phyloP scores from a whole-genome alignment of 1,139 yeast genomes.

The Lodderomyces orthopsilosis region DNA sequence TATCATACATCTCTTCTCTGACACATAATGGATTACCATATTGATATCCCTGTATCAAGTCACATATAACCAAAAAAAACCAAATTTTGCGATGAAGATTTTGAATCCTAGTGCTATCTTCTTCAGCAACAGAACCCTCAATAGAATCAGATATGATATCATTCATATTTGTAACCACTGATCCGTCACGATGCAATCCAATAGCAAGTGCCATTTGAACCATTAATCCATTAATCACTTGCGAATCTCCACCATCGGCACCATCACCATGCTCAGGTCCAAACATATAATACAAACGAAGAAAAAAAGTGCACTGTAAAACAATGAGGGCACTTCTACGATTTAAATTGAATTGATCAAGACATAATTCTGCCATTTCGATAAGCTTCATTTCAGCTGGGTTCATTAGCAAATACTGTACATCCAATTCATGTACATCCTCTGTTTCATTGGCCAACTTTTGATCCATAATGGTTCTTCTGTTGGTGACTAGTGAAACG shows the following conservation, averaged over 20 bases:
- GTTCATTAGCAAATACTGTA: slow-evolving; percentile 36
- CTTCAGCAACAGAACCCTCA: slow-evolving; percentile 17
- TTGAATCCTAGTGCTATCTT: slow-evolving; percentile 19
- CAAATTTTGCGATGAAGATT: slow-evolving; percentile 53
- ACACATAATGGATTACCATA: slow-evolving; percentile 32
- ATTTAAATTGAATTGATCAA: slow-evolving; percentile 49
- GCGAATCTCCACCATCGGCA: slow-evolving; percentile 45
- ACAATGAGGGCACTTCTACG: slow-evolving; percentile 48
- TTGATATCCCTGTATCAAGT: slow-evolving; percentile 25
- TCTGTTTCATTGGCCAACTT: slow-evolving; percentile 20
- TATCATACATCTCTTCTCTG: slow-evolving; percentile 22
- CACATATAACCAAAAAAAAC: slow-evolving; percentile 40
- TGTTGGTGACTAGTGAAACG: slow-evolving; percentile 34
- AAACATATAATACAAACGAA: slow-evolving; percentile 37
- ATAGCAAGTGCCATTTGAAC: slow-evolving; percentile 42
- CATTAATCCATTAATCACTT: slow-evolving; percentile 36
- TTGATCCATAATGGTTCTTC: slow-evolving; percentile 15
- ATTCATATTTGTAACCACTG: slow-evolving; percentile 11
- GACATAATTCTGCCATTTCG: slow-evolving; percentile 51
- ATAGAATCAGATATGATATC: slow-evolving; percentile 18
- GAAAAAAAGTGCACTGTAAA: slow-evolving; percentile 44
- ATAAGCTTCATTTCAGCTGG: slow-evolving; percentile 48
- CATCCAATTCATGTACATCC: slow-evolving; percentile 24
- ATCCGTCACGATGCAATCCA: slow-evolving; percentile 46
- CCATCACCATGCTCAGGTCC: slow-evolving; percentile 56